phyloP scores from a whole-genome alignment of 202 grass and related monocot genomes.

The Carex sylvatica region DNA sequence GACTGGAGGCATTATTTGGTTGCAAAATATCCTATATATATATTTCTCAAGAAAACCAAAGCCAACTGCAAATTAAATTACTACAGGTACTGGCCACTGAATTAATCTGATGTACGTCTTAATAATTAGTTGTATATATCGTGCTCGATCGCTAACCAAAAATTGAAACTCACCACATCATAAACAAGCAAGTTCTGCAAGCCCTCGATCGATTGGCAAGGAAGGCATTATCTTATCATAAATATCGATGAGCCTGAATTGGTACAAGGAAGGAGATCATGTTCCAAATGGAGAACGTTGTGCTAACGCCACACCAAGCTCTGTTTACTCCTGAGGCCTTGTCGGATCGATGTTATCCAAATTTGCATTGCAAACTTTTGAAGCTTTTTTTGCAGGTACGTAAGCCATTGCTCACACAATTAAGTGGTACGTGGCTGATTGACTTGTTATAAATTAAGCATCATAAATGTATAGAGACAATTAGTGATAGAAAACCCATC shows the following conservation, averaged over 20 bases:
- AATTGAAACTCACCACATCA: constrained; percentile 47
- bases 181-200: constrained; percentile 37
- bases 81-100: constrained; percentile 48
- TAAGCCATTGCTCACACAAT: too few relatives aligned
- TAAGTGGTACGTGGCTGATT: too few relatives aligned
- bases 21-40: constrained; percentile 50
- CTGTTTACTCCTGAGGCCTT: too few relatives aligned
- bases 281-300: too few relatives aligned
- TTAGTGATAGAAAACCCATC: too few relatives aligned
- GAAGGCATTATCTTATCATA: constrained; percentile 43
- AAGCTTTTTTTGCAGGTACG: too few relatives aligned
- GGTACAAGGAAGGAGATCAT: too few relatives aligned
- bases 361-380: too few relatives aligned
- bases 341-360: too few relatives aligned
- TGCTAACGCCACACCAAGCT: too few relatives aligned
- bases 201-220: constrained; percentile 46
- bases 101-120: constrained; percentile 42
- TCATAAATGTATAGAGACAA: too few relatives aligned
- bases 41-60: constrained; percentile 38
- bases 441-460: too few relatives aligned
- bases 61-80: neutral
- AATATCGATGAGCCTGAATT: constrained; percentile 60
- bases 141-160: constrained; percentile 49
- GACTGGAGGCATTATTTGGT: constrained; percentile 42
- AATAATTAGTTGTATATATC: constrained; percentile 42